Evolutionary conservation across 164 flowering plant genomes (phyloP).

Genomic region (Warburgia ugandensis): DNA sequence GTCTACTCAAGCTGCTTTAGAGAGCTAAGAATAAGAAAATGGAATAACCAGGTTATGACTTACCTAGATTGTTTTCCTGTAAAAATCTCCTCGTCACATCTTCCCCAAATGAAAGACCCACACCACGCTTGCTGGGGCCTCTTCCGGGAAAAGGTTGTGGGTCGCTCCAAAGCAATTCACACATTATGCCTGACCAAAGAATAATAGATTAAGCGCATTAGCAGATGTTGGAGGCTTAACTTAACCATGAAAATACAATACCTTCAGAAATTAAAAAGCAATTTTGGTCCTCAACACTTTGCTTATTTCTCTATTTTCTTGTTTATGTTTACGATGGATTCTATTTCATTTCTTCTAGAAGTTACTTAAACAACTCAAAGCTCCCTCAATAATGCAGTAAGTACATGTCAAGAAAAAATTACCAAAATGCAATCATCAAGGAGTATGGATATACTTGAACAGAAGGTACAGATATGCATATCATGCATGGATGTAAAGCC

Average conservation of each 20-base stretch:
- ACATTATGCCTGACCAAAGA: slow-evolving; percentile 71
- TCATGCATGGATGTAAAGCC: no score
- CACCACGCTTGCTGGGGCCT: slow-evolving; percentile 99
- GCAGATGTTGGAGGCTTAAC: not conserved
- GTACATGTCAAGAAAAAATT: not conserved
- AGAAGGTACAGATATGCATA: no score
- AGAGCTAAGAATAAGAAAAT: not conserved
- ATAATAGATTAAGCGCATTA: not conserved
- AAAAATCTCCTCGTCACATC: slow-evolving; percentile 92
- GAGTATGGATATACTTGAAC: no score
- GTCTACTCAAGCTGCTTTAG: not conserved
- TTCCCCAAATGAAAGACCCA: slow-evolving; percentile 90
- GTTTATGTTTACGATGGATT: no score
- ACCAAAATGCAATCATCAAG: no score
- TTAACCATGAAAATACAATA: no score
- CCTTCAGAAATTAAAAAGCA: no score
- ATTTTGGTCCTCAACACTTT: no score
- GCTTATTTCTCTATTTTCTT: no score
- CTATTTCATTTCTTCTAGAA: no score
- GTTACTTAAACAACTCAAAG: no score
- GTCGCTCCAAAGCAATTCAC: slow-evolving; percentile 99
- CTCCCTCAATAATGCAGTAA: not conserved
- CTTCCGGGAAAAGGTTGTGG: slow-evolving; percentile 90
- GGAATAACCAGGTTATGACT: not conserved
- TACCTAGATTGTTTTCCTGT: slow-evolving; percentile 84